Conservation (phyloP, 2,329 filamentous ascomycete species). For the Lasiodiplodia citricola region DNA sequence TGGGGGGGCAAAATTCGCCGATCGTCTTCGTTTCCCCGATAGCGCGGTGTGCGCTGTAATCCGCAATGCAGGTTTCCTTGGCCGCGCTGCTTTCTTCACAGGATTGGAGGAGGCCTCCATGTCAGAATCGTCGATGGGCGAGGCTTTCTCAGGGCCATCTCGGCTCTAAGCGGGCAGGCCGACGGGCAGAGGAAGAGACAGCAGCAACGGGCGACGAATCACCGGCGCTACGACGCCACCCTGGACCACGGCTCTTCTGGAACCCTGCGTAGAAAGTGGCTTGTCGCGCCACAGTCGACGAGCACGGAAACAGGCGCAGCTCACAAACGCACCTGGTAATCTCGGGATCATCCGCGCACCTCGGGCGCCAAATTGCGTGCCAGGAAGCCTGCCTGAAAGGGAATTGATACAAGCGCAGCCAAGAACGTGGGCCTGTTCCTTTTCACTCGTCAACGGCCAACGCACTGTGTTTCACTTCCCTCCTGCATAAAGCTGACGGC, state of each 20-base stretch:
- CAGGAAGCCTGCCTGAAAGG: conserved; percentile 14
- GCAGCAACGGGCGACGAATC: conserved; percentile 20
- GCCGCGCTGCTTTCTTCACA: conserved; percentile 12
- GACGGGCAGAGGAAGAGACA: not conserved
- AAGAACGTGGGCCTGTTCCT: conserved; percentile 5
- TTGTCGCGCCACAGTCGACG: conserved; percentile 15
- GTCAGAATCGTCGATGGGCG: conserved; percentile 4
- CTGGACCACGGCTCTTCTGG: conserved; percentile 20
- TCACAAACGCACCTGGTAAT: conserved; percentile 12
- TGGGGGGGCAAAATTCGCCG: conserved; percentile 20
- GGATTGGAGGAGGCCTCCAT: conserved; percentile 7
- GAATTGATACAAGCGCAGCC: conserved; percentile 15
- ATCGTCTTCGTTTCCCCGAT: conserved; percentile 19
- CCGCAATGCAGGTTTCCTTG: conserved; percentile 16
- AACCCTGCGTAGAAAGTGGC: conserved; percentile 25
- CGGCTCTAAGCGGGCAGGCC: not conserved
- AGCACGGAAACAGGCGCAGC: conserved; percentile 24
- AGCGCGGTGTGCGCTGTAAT: conserved; percentile 20
- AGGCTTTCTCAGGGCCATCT: not conserved
- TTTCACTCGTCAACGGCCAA: conserved; percentile 21
- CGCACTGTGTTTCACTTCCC: conserved; percentile 21
- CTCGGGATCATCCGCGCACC: conserved; percentile 22
- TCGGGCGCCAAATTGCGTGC: conserved; percentile 19
- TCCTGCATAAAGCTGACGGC: conserved; percentile 25
- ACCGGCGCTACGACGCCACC: conserved; percentile 17